phyloP scores from a whole-genome alignment of 352 stramenopile species.

The Phytophthora boehmeriae region DNA sequence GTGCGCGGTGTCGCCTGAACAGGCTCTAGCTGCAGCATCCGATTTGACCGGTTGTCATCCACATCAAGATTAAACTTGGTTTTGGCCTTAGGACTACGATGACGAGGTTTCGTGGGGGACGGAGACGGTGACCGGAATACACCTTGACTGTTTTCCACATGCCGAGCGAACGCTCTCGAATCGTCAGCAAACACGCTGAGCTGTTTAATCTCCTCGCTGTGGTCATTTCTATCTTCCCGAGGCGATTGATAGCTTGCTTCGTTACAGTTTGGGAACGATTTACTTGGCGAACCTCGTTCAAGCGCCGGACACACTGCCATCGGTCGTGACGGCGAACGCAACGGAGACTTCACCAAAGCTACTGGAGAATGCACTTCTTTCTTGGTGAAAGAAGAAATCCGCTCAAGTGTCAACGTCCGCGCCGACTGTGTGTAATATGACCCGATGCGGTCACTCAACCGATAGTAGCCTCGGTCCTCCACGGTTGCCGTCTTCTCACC shows the following conservation, averaged over 20 bases:
- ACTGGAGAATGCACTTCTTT: slow-evolving; percentile 52
- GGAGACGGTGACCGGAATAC: slow-evolving; percentile 64
- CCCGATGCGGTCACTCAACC: slow-evolving; percentile 83
- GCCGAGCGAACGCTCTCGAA: slow-evolving; percentile 62
- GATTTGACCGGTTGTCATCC: slow-evolving; percentile 30
- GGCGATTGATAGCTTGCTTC: slow-evolving; percentile 10
- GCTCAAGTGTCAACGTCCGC: slow-evolving; percentile 65
- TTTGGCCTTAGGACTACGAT: slow-evolving; percentile 30
- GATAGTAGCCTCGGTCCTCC: slow-evolving; percentile 79
- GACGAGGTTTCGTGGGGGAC: slow-evolving; percentile 48
- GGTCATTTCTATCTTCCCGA: slow-evolving; percentile 19
- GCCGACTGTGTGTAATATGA: slow-evolving; percentile 76
- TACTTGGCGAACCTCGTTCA: slow-evolving; percentile 39
- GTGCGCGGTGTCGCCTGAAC: slow-evolving; percentile 62
- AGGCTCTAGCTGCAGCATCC: slow-evolving; percentile 47
- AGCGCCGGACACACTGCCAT: slow-evolving; percentile 65
- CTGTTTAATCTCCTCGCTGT: slow-evolving; percentile 12
- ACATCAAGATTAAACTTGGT: slow-evolving; percentile 53
- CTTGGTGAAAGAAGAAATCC: slow-evolving; percentile 71
- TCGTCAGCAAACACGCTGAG: slow-evolving; percentile 62
- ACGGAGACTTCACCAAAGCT: slow-evolving; percentile 40
- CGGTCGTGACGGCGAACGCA: slow-evolving; percentile 43
- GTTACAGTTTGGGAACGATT: slow-evolving; percentile 12
- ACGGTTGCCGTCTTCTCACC: slow-evolving; percentile 31
- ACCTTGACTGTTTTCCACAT: slow-evolving; percentile 66